Base-by-base conservation (phyloP, 345 rosid species). In the Populus davidiana region DNA sequence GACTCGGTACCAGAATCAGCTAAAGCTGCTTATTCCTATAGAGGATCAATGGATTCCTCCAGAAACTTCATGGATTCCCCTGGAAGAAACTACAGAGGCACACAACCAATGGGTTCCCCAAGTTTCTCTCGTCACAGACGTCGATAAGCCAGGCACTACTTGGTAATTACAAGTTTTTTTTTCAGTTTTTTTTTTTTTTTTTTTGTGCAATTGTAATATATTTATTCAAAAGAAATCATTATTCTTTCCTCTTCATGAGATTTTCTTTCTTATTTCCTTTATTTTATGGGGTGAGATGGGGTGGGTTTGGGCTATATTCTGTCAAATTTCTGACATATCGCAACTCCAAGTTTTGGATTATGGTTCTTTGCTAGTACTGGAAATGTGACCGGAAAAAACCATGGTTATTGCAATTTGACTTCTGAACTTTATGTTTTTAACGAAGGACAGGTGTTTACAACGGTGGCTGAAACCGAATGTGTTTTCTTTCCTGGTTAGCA, bases 21-120 rank as follows among this genome's bases (percentile, higher is more conserved):
- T 20, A 93, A 85, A 88, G 87, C 90, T 54, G 88, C 92, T 0
- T 86, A 90, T 69, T 75, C 89, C 71, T 87, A 86, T 75, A 88
- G 87, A 84, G 93, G 87, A 56, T 73, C 97, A 25, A 83, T 88
- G 89, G 93, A 88, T 75, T 87, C 97, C 70, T 90, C 97, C 71
- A 87, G 88, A 82, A 86, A 11, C 63, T 56, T 8, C 29, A 82
- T 88, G 89, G 93, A 86, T 75, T 88, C 97, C 75, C 91, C 96
- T 68, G 86, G 88, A 82, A 86, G 86, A 82, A 70, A 78, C 67
- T 69, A 35, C 36, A 73, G 74, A 73, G 71, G 64, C 31, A 3
- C 80, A 23, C 82, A 79, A 61, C 83, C 90, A 31, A 74, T 80
- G 52, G 93, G 86, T 67, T 92, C 97, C 17, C 94, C 94, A 1